Evolutionary conservation across 768 basidiomycete genomes (phyloP), one percentile per base, ranked within the genome.

Genomic region (Amanita phalloides): DNA sequence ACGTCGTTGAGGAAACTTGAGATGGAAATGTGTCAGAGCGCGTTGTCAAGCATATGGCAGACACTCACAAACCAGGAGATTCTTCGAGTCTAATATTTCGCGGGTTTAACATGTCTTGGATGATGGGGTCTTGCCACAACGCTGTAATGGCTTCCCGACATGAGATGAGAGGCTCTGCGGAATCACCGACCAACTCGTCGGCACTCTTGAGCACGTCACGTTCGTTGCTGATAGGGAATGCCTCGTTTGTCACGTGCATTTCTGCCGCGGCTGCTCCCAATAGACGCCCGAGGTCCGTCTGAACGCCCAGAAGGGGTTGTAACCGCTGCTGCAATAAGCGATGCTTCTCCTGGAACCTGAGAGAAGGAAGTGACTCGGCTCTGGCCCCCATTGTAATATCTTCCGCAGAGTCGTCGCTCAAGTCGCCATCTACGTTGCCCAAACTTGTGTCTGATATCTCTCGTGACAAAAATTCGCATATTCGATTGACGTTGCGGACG

Each of bases 51-150:
- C 11, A 1, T 4, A 26, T 33, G 25, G 30, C 23, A 6, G 9
- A 74, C 83, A 67, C 51, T 32, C 63, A 86, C 85, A 89, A 90
- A 48, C 88, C 82, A 35, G 88, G 77, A 14, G 75, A 68, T 53
- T 86, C 79, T 62, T 90, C 86, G 56, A 90, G 63, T 58, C 77
- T 69, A 4, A 72, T 61, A 59, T 77, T 82, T 26, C 75, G 70
- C 42, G 75, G 64, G 51, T 58, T 64, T 53, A 89, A 63, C 66
- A 83, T 75, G 60, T 85, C 78, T 55, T 74, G 76, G 6, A 88
- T 75, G 4, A 74, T 68, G 17, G 74, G 57, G 59, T 90, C 86
- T 48, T 77, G 74, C 86, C 86, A 87, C 6, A 89, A 66, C 14
- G 67, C 68, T 54, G 77, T 78, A 60, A 89, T 86, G 57, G 85